Percentiles rank a stretch among this genome's conserved stretches.
phyloP scores from a whole-genome alignment of 768 basidiomycete genomes.

The Hypsizygus marmoreus region DNA sequence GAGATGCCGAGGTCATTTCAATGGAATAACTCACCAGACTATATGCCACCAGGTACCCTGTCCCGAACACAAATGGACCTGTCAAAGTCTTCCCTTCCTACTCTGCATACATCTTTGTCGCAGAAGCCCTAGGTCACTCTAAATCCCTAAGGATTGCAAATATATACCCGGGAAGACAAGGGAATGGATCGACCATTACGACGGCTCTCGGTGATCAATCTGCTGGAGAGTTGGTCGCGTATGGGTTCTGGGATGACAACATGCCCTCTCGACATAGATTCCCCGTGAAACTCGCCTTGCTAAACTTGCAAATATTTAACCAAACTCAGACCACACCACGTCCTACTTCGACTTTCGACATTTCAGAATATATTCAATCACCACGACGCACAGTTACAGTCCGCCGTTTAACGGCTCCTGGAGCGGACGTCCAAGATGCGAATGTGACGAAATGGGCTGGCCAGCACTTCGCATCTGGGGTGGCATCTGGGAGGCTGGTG shows the following conservation, averaged over 20 bases:
- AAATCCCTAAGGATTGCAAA: slow-evolving; percentile 46
- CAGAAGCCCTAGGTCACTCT: slow-evolving; percentile 48
- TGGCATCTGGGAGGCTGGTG: slow-evolving; percentile 35
- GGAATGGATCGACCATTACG: slow-evolving; percentile 54
- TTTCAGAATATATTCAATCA: slow-evolving; percentile 39
- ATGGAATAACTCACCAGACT: too few species aligned
- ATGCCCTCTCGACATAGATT: slow-evolving; percentile 26
- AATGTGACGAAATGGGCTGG: slow-evolving; percentile 53
- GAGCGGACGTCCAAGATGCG: slow-evolving; percentile 46
- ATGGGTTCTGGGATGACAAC: slow-evolving; percentile 50
- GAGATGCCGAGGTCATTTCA: too few species aligned
- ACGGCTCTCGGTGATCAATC: slow-evolving; percentile 49
- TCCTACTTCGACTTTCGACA: slow-evolving; percentile 46
- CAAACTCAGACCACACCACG: slow-evolving; percentile 43
- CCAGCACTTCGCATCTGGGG: slow-evolving; percentile 45
- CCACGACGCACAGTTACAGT: slow-evolving; percentile 32
- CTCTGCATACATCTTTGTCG: slow-evolving; percentile 50
- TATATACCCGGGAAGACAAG: slow-evolving; percentile 52
- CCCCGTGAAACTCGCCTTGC: slow-evolving; percentile 47
- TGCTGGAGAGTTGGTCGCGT: slow-evolving; percentile 49
- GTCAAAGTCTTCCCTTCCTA: slow-evolving; percentile 56
- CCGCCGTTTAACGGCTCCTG: slow-evolving; percentile 46
- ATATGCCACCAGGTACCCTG: slow-evolving; percentile 41
- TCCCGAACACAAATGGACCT: slow-evolving; percentile 48
- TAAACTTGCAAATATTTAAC: slow-evolving; percentile 56